Base-by-base conservation (phyloP, 2,329 filamentous ascomycete genomes). In the Hymenoscyphus occultus region DNA sequence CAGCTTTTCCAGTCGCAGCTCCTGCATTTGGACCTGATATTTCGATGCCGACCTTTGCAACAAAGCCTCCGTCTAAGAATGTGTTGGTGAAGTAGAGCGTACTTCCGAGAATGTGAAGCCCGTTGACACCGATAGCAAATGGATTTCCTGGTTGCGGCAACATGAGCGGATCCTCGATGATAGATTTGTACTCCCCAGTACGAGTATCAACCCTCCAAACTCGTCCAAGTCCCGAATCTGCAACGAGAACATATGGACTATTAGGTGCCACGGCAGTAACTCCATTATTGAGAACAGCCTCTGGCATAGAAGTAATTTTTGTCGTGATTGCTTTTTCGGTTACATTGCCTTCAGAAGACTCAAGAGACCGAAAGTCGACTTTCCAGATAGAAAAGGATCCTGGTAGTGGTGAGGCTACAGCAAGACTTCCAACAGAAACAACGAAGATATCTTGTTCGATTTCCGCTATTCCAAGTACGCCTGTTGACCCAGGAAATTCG, bases 381-480 rank as follows among this genome's bases (percentile, higher is more conserved):
- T 67, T 65, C 48, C 69, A 74, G n/a, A 74, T 58, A 22, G 70
- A 65, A 19, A 35, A 65, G 6, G 64, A 48, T 3, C 59, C 61
- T 6, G 35, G 45, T 12, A 35, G n/a, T 31, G 56, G 3, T 3
- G 42, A 61, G 1, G n/a, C 22, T 3, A 28, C 10, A 14, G 61
- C 39, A 19, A 22, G 64, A 28, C 66, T 72, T 13, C 64, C 64
- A 22, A 31, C 62, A 5, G 64, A 22, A n/a, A 66, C 45, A 19
- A 39, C 16, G 65, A 77, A 79, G 54, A 75, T 64, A 60, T 79
- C 73, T 4, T 70, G 67, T 10, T 69, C 51, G n/a, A 74, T 65
- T 65, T 78, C 75, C 6, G 74, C 70, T 19, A 80, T 78, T 3
- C 77, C 77, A 7, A 75, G 65, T 16, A 76, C 63, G 28, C 72